These are phyloP conservation scores for Geranomyces michiganensis DNA, from an alignment of 192 early-diverging fungal genomes.

Conservation along the genomic window DNA sequence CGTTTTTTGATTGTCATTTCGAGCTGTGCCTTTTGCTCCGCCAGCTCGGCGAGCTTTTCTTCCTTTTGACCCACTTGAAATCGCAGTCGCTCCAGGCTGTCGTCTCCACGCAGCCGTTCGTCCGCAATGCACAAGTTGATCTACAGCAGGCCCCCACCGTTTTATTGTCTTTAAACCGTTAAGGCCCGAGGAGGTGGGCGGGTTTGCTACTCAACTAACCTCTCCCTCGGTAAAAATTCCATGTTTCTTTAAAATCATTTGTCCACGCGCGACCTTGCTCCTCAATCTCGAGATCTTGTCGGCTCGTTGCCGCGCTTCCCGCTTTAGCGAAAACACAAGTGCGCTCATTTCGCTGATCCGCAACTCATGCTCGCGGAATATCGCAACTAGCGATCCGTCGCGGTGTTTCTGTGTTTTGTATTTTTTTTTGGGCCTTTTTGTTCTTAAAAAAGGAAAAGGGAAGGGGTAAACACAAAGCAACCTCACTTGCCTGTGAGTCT, in stretches of 20 bases:
- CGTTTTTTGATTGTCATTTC: neutral
- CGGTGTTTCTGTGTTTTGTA: conserved; percentile 5
- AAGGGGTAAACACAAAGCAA: too few relatives aligned
- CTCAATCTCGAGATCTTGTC: neutral
- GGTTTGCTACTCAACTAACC: too few relatives aligned
- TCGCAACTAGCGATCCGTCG: neutral
- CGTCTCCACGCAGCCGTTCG: neutral
- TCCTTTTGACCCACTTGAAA: neutral
- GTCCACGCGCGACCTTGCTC: neutral
- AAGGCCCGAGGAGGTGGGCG: too few relatives aligned
- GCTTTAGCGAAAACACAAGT: neutral
- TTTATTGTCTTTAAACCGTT: too few relatives aligned
- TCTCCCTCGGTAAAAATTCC: neutral
- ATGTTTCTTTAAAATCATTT: neutral
- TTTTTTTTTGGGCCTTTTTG: too few relatives aligned
- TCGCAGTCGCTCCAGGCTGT: neutral
- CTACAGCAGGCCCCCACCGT: neutral
- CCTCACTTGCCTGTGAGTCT: neutral
- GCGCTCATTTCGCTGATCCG: neutral
- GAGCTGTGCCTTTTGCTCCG: neutral
- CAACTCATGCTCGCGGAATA: neutral
- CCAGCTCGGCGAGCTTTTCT: conserved; percentile 1
- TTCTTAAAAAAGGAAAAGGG: too few relatives aligned
- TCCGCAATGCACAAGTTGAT: neutral
- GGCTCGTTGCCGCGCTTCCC: neutral